Evolutionary conservation across 495 filamentous ascomycete genomes (phyloP).

Genomic region (Ascobolus immersus): DNA sequence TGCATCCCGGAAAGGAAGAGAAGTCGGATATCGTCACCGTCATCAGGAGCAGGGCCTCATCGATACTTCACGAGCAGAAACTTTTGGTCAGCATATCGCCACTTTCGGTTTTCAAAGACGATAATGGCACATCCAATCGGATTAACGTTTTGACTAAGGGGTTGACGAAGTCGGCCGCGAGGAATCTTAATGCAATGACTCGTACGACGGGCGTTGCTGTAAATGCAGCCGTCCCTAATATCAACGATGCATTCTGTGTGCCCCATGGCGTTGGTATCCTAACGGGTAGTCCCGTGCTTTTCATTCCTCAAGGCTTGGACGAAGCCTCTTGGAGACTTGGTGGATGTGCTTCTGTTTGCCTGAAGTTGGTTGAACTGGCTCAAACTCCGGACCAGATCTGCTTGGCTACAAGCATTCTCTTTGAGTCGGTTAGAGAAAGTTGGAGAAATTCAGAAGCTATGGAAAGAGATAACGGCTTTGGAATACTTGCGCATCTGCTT

Average conservation of each 20-base stretch:
- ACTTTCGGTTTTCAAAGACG: constrained; percentile 47
- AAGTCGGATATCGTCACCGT: constrained; percentile 74
- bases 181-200: constrained; percentile 43
- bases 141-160: constrained; percentile 50
- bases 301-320: constrained; percentile 57
- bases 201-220: constrained; percentile 55
- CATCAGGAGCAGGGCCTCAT: constrained; percentile 57
- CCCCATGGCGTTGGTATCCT: constrained; percentile 56
- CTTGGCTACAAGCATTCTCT: constrained; percentile 58
- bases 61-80: constrained; percentile 51
- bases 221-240: constrained; percentile 63
- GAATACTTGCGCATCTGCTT: constrained; percentile 38
- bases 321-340: constrained; percentile 81
- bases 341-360: constrained; percentile 56
- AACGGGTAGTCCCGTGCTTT: constrained; percentile 60
- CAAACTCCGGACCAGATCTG: constrained; percentile 38
- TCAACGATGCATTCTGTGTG: constrained; percentile 64
- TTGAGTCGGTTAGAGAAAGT: constrained; percentile 57
- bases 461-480: constrained; percentile 86
- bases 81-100: constrained; percentile 72
- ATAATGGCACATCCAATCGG: constrained; percentile 39
- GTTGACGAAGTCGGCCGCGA: constrained; percentile 47
- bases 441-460: constrained; percentile 98
- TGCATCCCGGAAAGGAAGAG: constrained; percentile 78
- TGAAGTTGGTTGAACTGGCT: constrained; percentile 61